These are phyloP conservation scores for Dipodascus geniculatus DNA, from an alignment of 805 yeast species.

Conservation along the genomic window DNA sequence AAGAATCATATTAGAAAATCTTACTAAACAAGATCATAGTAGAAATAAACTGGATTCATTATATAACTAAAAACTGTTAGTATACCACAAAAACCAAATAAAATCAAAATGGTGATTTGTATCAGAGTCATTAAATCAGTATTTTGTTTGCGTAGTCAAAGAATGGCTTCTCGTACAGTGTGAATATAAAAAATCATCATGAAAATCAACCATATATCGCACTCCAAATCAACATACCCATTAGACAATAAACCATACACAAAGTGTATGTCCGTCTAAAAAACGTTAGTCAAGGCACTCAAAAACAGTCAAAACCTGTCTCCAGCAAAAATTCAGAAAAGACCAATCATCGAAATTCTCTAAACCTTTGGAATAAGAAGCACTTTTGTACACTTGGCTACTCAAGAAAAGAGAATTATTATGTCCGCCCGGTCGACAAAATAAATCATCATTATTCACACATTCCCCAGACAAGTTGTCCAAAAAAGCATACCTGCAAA, in stretches of 20 bases:
- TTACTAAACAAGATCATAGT: too few species aligned
- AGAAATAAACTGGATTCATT: too few species aligned
- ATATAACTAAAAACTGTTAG: too few species aligned
- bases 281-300: too few species aligned
- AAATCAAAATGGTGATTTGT: not conserved
- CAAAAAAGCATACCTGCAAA: too few species aligned
- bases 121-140: slow-evolving; percentile 1
- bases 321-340: not conserved
- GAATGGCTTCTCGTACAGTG: not conserved
- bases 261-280: too few species aligned
- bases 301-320: not conserved
- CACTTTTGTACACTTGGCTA: not conserved
- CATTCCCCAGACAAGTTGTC: not conserved
- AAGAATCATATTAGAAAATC: too few species aligned
- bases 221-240: too few species aligned
- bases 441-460: not conserved
- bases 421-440: slow-evolving; percentile 2
- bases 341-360: not conserved
- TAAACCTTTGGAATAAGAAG: slow-evolving; percentile 1
- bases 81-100: too few species aligned
- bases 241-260: too few species aligned
- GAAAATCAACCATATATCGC: not conserved
- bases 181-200: slow-evolving; percentile 1
- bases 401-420: slow-evolving; percentile 1
- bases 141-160: not conserved